Evolutionary conservation across 2,329 filamentous ascomycete genomes (phyloP).

Genomic region (Didymella pinodella): DNA sequence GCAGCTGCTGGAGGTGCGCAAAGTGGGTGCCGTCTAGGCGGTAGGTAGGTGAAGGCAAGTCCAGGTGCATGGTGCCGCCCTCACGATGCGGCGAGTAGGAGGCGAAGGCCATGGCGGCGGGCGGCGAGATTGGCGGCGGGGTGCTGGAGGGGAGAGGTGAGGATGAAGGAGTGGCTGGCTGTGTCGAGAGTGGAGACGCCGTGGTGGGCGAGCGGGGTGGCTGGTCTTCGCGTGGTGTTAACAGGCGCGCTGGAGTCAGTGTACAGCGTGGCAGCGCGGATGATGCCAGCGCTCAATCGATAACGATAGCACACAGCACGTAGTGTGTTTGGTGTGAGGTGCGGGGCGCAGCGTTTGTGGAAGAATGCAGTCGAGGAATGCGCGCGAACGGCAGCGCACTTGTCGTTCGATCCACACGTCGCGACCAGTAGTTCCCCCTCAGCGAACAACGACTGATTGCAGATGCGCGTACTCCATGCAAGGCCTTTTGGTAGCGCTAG

Average conservation of each 20-base stretch:
- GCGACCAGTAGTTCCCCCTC: conserved; percentile 40
- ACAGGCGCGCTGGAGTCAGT: conserved; percentile 19
- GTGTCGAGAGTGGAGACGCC: conserved; percentile 18
- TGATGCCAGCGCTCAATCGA: conserved; percentile 34
- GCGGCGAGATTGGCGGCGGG: conserved; percentile 22
- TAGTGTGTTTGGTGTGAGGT: conserved; percentile 18
- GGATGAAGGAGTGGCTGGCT: conserved; percentile 18
- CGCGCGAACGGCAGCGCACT: conserved; percentile 30
- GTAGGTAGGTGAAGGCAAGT: conserved; percentile 86
- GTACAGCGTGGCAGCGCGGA: conserved; percentile 32
- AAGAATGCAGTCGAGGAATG: conserved; percentile 41
- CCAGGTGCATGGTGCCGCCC: conserved; percentile 83
- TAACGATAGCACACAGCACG: conserved; percentile 37
- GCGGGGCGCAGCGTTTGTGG: conserved; percentile 29
- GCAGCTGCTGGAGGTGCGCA: conserved; percentile 80
- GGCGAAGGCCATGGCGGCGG: conserved; percentile 56
- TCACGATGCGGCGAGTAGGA: conserved; percentile 59
- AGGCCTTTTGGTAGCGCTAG: conserved; percentile 33
- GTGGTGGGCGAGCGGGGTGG: conserved; percentile 22
- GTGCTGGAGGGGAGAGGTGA: conserved; percentile 18
- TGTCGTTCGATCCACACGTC: conserved; percentile 29
- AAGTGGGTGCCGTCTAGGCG: conserved; percentile 76
- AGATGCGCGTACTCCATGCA: conserved; percentile 44
- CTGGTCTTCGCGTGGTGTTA: conserved; percentile 19
- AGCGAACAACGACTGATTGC: conserved; percentile 42